phyloP scores from a whole-genome alignment of 108 stramenopile genomes.

The Nitzschia putrida region DNA sequence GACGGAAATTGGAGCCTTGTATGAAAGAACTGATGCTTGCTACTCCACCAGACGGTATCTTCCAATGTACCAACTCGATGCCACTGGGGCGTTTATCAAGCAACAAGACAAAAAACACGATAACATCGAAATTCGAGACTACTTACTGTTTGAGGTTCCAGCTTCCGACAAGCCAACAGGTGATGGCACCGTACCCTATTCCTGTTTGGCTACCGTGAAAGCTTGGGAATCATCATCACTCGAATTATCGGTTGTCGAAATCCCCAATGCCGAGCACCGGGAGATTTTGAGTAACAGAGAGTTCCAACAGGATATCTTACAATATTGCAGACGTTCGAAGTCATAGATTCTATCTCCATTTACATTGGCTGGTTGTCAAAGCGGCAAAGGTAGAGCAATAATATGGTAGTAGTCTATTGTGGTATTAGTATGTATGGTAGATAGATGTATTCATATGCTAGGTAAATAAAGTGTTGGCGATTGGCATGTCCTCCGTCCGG shows the following conservation, averaged over 20 bases:
- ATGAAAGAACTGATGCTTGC: constrained; percentile 35
- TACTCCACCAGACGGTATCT: constrained; percentile 11
- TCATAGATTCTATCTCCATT: no score
- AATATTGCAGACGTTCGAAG: no score
- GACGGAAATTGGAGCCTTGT: constrained; percentile 54
- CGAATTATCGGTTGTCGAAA: constrained; percentile 50
- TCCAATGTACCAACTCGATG: constrained; percentile 43
- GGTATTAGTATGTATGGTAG: no score
- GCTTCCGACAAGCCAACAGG: constrained; percentile 25
- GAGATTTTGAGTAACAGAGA: constrained; percentile 1
- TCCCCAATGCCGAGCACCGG: constrained; percentile 48
- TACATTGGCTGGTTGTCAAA: no score
- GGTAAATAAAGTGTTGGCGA: no score
- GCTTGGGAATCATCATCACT: constrained; percentile 34
- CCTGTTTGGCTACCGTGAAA: constrained; percentile 44
- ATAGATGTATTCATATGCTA: no score
- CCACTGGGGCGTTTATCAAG: constrained; percentile 1
- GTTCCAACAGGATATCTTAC: no score
- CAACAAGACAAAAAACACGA: constrained; percentile 26
- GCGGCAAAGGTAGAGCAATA: no score
- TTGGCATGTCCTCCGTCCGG: no score
- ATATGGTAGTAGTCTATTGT: no score
- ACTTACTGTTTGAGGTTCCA: constrained; percentile 22
- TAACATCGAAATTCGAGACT: constrained; percentile 49
- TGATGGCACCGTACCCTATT: constrained; percentile 63